Percentiles rank a stretch among this genome's conserved stretches.
These are phyloP conservation scores for Pseudogymnoascus sp. DNA, from an alignment of 2,329 filamentous ascomycete genomes.

Conservation along the genomic window DNA sequence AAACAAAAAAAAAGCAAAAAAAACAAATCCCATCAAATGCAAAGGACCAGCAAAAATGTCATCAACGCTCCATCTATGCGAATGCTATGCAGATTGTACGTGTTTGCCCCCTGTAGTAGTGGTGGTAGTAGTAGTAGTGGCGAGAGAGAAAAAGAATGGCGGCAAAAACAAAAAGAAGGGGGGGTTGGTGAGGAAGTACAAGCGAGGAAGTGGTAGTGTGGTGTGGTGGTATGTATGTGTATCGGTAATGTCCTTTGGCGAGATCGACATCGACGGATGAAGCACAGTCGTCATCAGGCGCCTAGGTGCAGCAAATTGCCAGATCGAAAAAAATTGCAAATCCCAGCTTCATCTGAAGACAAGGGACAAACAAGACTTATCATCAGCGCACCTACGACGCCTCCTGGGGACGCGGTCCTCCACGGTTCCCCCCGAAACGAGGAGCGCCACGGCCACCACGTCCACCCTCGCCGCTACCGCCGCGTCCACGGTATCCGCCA, in stretches of 20 bases:
- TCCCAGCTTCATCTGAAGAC: not conserved
- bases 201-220: not conserved
- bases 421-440: slow-evolving; percentile 32
- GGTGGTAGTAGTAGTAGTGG: not conserved
- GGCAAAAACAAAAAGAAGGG: not conserved
- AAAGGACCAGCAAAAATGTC: slow-evolving; percentile 23
- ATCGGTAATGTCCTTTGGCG: not conserved
- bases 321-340: not conserved
- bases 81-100: slow-evolving; percentile 8
- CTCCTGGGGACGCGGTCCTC: slow-evolving; percentile 23
- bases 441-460: slow-evolving; percentile 39
- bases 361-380: not conserved
- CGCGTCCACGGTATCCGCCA: slow-evolving; percentile 40
- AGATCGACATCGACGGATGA: not conserved
- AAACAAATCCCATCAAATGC: not conserved
- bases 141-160: not conserved
- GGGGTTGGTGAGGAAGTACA: not conserved
- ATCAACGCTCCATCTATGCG: slow-evolving; percentile 16
- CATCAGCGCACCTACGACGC: slow-evolving; percentile 20
- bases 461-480: slow-evolving; percentile 45
- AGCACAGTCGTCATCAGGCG: not conserved
- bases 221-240: not conserved
- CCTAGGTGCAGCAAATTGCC: not conserved
- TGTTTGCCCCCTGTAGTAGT: not conserved
- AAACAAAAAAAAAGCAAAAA: not conserved